Conservation (phyloP, 2,329 filamentous ascomycete species). For the Venturia effusa region DNA sequence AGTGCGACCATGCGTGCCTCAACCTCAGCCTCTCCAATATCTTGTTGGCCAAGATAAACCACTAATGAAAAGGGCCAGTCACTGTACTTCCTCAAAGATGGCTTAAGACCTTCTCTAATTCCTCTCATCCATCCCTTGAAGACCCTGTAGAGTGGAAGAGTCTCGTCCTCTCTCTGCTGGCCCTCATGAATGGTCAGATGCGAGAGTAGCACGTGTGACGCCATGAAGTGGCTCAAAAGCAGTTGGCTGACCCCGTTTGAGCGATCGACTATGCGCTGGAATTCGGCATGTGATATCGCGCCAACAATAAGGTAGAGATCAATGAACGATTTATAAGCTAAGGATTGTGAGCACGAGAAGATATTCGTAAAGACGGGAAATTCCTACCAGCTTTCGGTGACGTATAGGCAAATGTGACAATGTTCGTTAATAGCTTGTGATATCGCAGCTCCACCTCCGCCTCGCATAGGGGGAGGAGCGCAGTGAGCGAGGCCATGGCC, state of each 20-base stretch:
- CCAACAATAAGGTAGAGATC: conserved; percentile 31
- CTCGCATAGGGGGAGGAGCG: conserved; percentile 20
- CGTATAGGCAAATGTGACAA: conserved; percentile 21
- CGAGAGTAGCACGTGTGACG: conserved; percentile 33
- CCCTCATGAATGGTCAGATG: conserved; percentile 27
- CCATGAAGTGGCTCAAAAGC: conserved; percentile 37
- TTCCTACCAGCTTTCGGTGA: conserved; percentile 18
- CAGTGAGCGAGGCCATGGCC: conserved; percentile 21
- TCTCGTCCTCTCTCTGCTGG: neutral
- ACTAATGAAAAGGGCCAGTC: conserved; percentile 6
- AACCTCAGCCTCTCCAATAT: neutral
- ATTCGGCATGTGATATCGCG: conserved; percentile 28
- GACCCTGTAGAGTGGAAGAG: neutral
- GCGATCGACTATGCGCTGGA: conserved; percentile 33
- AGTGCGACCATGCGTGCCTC: neutral
- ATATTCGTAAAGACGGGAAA: neutral
- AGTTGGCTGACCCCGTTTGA: conserved; percentile 32
- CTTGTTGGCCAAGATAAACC: neutral
- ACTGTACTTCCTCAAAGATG: conserved; percentile 1
- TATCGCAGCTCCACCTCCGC: conserved; percentile 21
- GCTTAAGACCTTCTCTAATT: neutral
- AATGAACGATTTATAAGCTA: conserved; percentile 32
- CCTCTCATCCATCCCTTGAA: conserved; percentile 7
- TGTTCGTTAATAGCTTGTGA: conserved; percentile 18
- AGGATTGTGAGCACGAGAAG: neutral